phyloP scores from a whole-genome alignment of 1,284 basidiomycete genomes.

The Ustilago cynodontis region DNA sequence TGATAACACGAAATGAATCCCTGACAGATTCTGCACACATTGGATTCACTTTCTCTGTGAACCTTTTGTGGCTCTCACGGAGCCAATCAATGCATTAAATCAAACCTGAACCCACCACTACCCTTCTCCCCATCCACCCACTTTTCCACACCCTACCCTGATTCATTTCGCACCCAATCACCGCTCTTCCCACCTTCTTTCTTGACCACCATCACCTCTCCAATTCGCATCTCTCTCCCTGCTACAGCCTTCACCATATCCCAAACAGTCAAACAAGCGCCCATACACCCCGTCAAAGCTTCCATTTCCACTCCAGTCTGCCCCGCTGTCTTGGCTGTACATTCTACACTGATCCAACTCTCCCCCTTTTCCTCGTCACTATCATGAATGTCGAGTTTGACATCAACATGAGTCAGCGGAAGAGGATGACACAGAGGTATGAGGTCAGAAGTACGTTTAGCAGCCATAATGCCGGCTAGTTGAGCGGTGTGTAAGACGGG shows the following conservation, averaged over 20 bases:
- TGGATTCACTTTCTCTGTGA: too few species aligned
- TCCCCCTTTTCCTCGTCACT: constrained; percentile 41
- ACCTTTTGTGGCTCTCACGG: too few species aligned
- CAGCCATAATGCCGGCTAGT: constrained; percentile 87
- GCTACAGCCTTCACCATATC: constrained; percentile 92
- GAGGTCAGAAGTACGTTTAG: constrained; percentile 77
- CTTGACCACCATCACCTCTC: constrained; percentile 76
- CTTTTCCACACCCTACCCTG: too few species aligned
- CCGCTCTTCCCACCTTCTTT: constrained; percentile 84
- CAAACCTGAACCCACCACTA: too few species aligned
- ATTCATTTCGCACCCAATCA: constrained; percentile 63
- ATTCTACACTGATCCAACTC: constrained; percentile 50
- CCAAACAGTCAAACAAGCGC: constrained; percentile 86
- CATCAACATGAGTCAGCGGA: constrained; percentile 78
- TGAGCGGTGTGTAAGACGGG: constrained; percentile 76
- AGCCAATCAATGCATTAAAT: too few species aligned
- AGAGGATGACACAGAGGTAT: constrained; percentile 89
- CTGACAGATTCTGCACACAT: background rate
- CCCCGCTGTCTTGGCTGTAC: constrained; percentile 50
- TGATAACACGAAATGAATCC: background rate
- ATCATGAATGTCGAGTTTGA: constrained; percentile 72
- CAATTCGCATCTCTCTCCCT: constrained; percentile 79
- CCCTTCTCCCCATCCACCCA: too few species aligned
- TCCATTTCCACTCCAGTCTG: constrained; percentile 88
- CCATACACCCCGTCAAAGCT: constrained; percentile 83